A percentile compares a stretch with the other conserved stretches of the same genome.
These are phyloP conservation scores for Thielaviopsis ethacetica DNA, from an alignment of 2,329 filamentous ascomycete species.

Conservation along the genomic window DNA sequence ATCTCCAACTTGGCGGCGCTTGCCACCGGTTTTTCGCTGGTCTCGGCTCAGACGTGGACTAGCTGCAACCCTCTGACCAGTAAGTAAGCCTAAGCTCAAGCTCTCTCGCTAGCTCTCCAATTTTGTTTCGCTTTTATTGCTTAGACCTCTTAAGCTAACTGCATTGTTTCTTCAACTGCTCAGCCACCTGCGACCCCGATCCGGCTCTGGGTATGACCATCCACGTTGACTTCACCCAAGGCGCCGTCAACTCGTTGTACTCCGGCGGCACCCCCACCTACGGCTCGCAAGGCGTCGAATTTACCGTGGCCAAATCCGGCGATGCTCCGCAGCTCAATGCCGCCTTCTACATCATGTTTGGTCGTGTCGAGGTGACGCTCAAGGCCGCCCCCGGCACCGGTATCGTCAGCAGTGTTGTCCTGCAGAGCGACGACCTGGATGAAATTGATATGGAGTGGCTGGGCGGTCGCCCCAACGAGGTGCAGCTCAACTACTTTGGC, in stretches of 20 bases:
- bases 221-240: constrained; percentile 67
- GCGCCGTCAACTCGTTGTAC: constrained; percentile 63
- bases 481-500: constrained; percentile 96
- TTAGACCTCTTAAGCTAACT: constrained; percentile 2
- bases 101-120: neutral
- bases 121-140: neutral
- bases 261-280: constrained; percentile 56
- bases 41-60: constrained; percentile 25
- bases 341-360: constrained; percentile 99
- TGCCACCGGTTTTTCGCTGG: constrained; percentile 15
- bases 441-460: constrained; percentile 98
- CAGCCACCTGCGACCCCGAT: constrained; percentile 52
- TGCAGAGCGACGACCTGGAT: constrained; percentile 82
- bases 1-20: constrained; percentile 12
- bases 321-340: constrained; percentile 77
- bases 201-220: constrained; percentile 72
- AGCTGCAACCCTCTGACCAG: constrained; percentile 24
- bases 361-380: constrained; percentile 69
- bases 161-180: constrained; percentile 9
- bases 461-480: constrained; percentile 55
- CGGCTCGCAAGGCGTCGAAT: constrained; percentile 53
- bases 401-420: constrained; percentile 82
- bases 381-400: constrained; percentile 77
- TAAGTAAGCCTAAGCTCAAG: constrained; percentile 19
- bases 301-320: constrained; percentile 62